Base-by-base conservation (phyloP, 2,329 filamentous ascomycete genomes). In the Colletotrichum melonis region DNA sequence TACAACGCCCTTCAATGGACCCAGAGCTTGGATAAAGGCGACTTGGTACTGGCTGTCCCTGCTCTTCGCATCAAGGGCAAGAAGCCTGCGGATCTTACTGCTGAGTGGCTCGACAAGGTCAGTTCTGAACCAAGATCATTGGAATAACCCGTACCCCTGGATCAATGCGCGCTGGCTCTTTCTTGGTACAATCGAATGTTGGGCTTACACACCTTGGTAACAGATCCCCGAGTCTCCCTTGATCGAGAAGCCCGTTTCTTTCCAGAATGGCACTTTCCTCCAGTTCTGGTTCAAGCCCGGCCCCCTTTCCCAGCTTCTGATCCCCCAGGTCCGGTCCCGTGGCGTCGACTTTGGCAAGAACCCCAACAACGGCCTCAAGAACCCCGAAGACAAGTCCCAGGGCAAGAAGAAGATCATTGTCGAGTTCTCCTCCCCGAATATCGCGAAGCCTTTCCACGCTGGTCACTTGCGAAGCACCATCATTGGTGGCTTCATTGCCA, bases 361-460 rank as follows among this genome's bases (percentile, higher is more conserved):
- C 82, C 84, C 84, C 28, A 85, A 85, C 70, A 81, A 90, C 42
- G 92, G 92, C 8, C 84, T 92, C 46, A 88, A 87, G 76, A 91
- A 95, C 78, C 87, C 89, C 49, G 84, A 86, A 26, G 88, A 94
- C 79, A 87, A 90, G 8, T 87, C 85, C 64, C 86, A 88, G 72
- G 91, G 89, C 74, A 86, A 86, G 77, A 94, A 94, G 86, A 89
- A 88, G 74, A 88, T 91, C 54, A 89, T 97, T 64, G 89, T 97
- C 78, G 94, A 97, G 79, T 97, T 96, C 82, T 95, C 92, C 8
- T 95, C 93, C 8, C 94, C 94, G 63, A 97, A 97, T 81, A 95
- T 97, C 73, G 94, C 94, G 58, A 96, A 96, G 84, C 94, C 93
- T 28, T 95, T 95, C 85, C 93, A 95, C 80, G 93, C 93, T 52